These are phyloP conservation scores for Usnea hakonensis DNA, from an alignment of 495 filamentous ascomycete genomes.

Conservation along the genomic window DNA sequence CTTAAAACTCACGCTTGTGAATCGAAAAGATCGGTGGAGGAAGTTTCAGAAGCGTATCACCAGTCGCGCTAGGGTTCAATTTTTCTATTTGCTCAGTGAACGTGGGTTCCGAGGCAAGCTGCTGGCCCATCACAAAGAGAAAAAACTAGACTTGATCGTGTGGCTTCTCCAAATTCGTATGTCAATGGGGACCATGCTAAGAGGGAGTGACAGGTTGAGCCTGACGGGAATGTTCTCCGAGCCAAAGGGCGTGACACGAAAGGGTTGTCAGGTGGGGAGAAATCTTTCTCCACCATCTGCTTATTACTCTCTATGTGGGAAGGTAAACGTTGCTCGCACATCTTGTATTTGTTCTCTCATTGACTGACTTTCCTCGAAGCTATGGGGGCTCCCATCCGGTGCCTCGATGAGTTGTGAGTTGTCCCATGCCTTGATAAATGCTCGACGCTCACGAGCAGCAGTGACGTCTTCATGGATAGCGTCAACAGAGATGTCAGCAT, in stretches of 20 bases:
- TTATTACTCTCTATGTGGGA: slow-evolving; percentile 80
- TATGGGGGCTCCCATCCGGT: slow-evolving; percentile 91
- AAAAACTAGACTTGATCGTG: slow-evolving; percentile 70
- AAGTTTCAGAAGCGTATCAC: slow-evolving; percentile 78
- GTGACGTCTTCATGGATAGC: slow-evolving; percentile 97
- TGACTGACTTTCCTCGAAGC: slow-evolving; percentile 48
- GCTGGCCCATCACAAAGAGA: slow-evolving; percentile 63
- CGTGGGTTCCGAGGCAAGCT: slow-evolving; percentile 80
- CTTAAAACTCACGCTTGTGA: slow-evolving; percentile 57
- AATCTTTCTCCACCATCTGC: slow-evolving; percentile 95
- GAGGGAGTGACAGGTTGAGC: slow-evolving; percentile 47
- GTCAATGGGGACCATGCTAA: slow-evolving; percentile 4
- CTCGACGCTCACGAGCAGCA: slow-evolving; percentile 23
- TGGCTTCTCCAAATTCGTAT: slow-evolving; percentile 6
- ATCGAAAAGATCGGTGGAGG: slow-evolving; percentile 68
- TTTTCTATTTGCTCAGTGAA: slow-evolving; percentile 80
- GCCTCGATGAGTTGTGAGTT: slow-evolving; percentile 86
- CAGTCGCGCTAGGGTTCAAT: slow-evolving; percentile 72
- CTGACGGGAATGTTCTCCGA: slow-evolving; percentile 62
- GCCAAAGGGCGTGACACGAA: slow-evolving; percentile 70
- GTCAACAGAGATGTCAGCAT: slow-evolving; percentile 92
- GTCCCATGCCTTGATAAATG: not conserved
- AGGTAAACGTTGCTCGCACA: not conserved
- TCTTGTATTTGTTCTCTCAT: not conserved
- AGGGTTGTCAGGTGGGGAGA: slow-evolving; percentile 91